A percentile compares a stretch with the other conserved stretches of the same genome.
Conservation (phyloP, 1,139 yeast species). For the Hemisphaericaspora xylanilytica region DNA sequence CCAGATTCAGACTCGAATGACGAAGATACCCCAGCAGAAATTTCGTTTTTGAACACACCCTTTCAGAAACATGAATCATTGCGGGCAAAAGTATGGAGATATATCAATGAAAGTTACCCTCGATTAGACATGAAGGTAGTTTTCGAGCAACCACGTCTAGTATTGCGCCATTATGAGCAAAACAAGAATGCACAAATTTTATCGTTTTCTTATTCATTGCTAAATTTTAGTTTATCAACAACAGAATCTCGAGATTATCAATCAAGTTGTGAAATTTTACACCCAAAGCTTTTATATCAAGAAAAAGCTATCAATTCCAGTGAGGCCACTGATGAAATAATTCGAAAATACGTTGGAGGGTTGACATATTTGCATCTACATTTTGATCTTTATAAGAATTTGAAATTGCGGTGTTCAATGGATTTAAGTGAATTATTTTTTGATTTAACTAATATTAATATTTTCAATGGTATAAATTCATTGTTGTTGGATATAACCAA, state of each 20-base stretch:
- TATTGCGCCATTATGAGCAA: slow-evolving; percentile 30
- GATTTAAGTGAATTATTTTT: slow-evolving; percentile 23
- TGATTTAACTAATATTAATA: slow-evolving; percentile 31
- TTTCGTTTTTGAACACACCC: slow-evolving; percentile 7
- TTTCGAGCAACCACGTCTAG: slow-evolving; percentile 43
- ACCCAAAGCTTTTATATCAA: slow-evolving; percentile 33
- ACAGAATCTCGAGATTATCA: slow-evolving; percentile 36
- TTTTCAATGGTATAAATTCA: slow-evolving; percentile 32
- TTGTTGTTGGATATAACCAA: slow-evolving; percentile 28
- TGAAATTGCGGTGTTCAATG: slow-evolving; percentile 25
- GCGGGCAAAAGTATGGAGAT: slow-evolving; percentile 12
- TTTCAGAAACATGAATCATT: slow-evolving; percentile 9
- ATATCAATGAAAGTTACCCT: slow-evolving; percentile 45
- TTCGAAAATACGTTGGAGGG: slow-evolving; percentile 21
- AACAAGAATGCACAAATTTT: slow-evolving; percentile 27
- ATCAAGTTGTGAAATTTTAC: slow-evolving; percentile 33
- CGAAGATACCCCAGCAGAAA: slow-evolving; percentile 2
- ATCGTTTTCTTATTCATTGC: slow-evolving; percentile 37
- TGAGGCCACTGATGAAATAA: slow-evolving; percentile 16
- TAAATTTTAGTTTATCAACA: slow-evolving; percentile 37
- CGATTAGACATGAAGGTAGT: slow-evolving; percentile 39
- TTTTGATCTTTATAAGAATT: slow-evolving; percentile 29
- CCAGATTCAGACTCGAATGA: slow-evolving; percentile 3
- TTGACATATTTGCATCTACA: slow-evolving; percentile 15
- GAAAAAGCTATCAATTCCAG: slow-evolving; percentile 20